These are phyloP conservation scores for Oryza glumipatula DNA, from an alignment of 176 grass and related monocot genomes.

Conservation along the genomic window DNA sequence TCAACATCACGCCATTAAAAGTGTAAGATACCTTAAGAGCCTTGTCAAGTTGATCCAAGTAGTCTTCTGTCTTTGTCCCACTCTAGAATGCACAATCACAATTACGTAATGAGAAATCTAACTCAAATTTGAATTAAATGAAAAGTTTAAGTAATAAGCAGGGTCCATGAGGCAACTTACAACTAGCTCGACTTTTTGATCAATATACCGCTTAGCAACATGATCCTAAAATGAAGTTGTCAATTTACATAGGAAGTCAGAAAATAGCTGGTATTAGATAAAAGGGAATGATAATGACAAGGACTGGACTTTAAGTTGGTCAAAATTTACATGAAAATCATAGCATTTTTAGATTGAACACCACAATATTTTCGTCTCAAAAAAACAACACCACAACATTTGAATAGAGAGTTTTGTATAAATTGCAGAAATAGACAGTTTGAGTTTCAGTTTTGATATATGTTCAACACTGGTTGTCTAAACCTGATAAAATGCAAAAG, in stretches of 20 bases:
- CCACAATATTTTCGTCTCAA: background rate
- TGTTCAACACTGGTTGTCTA: background rate
- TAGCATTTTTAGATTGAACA: background rate
- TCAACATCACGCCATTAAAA: background rate
- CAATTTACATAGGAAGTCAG: constrained; percentile 7
- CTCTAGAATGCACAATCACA: constrained; percentile 57
- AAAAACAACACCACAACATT: background rate
- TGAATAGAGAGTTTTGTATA: background rate
- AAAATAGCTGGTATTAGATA: background rate
- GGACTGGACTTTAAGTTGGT: background rate
- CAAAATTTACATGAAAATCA: background rate
- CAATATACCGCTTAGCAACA: constrained; percentile 66
- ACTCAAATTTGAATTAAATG: background rate
- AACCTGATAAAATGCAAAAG: background rate
- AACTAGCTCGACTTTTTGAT: constrained; percentile 85
- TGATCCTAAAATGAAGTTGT: constrained; percentile 60
- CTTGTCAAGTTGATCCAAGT: constrained; percentile 84
- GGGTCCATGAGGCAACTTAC: constrained; percentile 48
- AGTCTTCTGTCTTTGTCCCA: constrained; percentile 78
- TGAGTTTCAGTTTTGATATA: background rate
- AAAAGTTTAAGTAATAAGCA: constrained; percentile 6
- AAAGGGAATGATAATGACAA: constrained; percentile 30
- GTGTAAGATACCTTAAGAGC: constrained; percentile 69
- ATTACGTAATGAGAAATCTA: constrained; percentile 25
- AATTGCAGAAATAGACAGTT: background rate